Evolutionary conservation across 495 filamentous ascomycete genomes (phyloP), one percentile per base, ranked within the genome.

Genomic region (Hypomontagnella monticulosa): DNA sequence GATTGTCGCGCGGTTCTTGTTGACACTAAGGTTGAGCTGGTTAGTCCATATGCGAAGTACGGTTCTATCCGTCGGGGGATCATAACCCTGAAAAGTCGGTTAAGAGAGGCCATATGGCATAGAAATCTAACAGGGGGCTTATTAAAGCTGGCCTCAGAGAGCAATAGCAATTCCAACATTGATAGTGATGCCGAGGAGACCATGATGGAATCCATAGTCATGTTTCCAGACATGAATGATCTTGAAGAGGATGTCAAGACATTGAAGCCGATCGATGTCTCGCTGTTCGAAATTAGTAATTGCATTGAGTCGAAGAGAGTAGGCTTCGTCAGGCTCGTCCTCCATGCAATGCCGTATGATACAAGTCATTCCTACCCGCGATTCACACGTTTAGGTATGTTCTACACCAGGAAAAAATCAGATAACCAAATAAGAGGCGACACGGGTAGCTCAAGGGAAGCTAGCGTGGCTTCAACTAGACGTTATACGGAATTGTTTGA

Each of bases 261-360:
- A 41, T 41, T 9, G 18, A 40, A 23, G 0, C 18, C 11, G 14
- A 43, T 43, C 8, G 23, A 43, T 0, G 51, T 43, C 51, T 55
- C 51, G 7, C 34, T 55, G 20, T 55, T 55, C n/a, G 51, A 43
- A 14, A 55, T 55, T 33, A 38, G 51, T 33, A 55, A 55, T 9
- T 33, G 51, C 14, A 15, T 32, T 19, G 37, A 23, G 9, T 43
- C 18, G 3, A 55, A 55, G 27, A 55, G 14, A 8, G 37, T 19
- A n/a, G 51, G 51, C 8, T 38, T 38, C 8, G 2, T 55, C 14
- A 38, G 51, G 5, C 51, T 55, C 30, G 19, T 55, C n/a, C 51
- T 55, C 14, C 51, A 15, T 4, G 38, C 38, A 16, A 19, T 11
- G 9, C 51, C 51, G n/a, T 32, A 16, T 10, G 51, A 33, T 11